Percentiles rank a stretch among this genome's conserved stretches.
Conservation (phyloP, 1,139 yeast species). For the Debaryomyces robertsiae region DNA sequence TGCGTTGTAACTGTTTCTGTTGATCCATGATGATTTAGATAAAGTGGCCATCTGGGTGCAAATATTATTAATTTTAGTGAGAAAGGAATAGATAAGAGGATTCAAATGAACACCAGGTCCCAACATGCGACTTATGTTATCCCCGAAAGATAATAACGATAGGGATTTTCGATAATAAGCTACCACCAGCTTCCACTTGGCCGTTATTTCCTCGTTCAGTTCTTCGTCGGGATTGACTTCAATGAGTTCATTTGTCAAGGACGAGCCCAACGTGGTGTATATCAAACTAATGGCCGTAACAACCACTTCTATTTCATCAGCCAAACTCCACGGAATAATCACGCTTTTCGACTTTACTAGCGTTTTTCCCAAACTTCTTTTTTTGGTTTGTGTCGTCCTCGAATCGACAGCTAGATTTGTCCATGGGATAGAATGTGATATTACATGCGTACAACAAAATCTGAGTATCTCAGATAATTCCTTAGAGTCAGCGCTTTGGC, state of each 20-base stretch:
- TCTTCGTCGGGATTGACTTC: slow-evolving; percentile 21
- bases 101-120: slow-evolving; percentile 14
- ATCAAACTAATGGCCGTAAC: slow-evolving; percentile 30
- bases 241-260: slow-evolving; percentile 39
- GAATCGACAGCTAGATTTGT: slow-evolving; percentile 7
- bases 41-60: slow-evolving; percentile 46
- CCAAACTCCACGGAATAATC: slow-evolving; percentile 30
- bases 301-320: slow-evolving; percentile 32
- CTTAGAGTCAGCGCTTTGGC: not conserved
- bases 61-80: slow-evolving; percentile 32
- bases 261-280: slow-evolving; percentile 40
- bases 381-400: not conserved
- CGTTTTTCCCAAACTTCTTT: slow-evolving; percentile 7
- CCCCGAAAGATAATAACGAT: slow-evolving; percentile 31
- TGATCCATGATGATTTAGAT: slow-evolving; percentile 44
- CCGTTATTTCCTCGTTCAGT: slow-evolving; percentile 20
- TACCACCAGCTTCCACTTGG: slow-evolving; percentile 43
- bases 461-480: slow-evolving; percentile 9
- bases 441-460: slow-evolving; percentile 7
- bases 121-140: slow-evolving; percentile 5
- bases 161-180: slow-evolving; percentile 36
- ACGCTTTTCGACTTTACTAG: slow-evolving; percentile 1
- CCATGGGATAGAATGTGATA: slow-evolving; percentile 22
- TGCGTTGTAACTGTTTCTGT: slow-evolving; percentile 31
- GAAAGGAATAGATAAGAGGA: slow-evolving; percentile 24